Base-by-base conservation (phyloP, 345 rosid species). In the Brassica carinata region DNA sequence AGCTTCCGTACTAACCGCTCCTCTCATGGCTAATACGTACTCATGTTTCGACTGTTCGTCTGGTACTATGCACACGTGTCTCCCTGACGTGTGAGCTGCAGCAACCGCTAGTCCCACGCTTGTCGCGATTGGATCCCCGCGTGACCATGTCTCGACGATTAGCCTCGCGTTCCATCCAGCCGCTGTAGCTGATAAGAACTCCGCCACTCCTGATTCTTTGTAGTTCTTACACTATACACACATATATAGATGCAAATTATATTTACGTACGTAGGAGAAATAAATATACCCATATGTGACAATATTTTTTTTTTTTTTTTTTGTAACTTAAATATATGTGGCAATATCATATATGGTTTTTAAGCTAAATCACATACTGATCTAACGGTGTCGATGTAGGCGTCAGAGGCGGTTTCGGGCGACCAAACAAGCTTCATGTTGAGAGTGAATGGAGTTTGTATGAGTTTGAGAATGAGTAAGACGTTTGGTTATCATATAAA, bases 391-490 rank as follows among this genome's bases (percentile, higher is more conserved):
- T 83, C 86, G 33, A 94, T 59, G 73, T 88, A 94, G 18, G 98
- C 97, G 70, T 88, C 84, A 4, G 89, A 87, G 7, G 98, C 98
- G 9, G 81, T 77, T 63, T 90, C 97, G 3, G 98, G 94, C 13
- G 95, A 91, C 98, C 97, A 94, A 57, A 81, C 87, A n/a, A 92
- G 90, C 90, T 85, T 94, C 97, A 92, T 92, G 43, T 8, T 72
- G 71, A 58, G 18, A 71, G 38, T 48, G 11, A 62, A 73, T 74
- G 74, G 80, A 66, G 61, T 19, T 34, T 43, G 9, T n/a, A 48
- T 74, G 72, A 48, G n/a, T 27, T 43, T 19, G 62, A 40, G 70
- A 31, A 34, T 72, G 48, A 30, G 11, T 58, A 71, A 69, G 57
- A 5, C 31, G 87, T 77, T 77, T 27, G 77, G 71, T 65, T 82